Evolutionary conservation across 1,284 basidiomycete species (phyloP).

Genomic region (Cystobasidium sp.): DNA sequence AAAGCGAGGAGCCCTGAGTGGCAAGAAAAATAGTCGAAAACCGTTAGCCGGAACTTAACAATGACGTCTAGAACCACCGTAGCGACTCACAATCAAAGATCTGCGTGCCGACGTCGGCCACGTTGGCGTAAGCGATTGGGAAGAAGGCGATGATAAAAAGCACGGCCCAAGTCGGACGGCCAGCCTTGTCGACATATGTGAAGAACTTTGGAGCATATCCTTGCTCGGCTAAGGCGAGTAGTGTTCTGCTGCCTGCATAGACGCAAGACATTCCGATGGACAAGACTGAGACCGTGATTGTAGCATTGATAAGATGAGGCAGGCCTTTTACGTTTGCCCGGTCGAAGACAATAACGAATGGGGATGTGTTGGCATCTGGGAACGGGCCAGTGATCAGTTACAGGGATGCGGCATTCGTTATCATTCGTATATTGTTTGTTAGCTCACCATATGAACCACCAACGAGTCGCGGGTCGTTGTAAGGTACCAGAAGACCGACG

Average conservation of each 20-base stretch:
- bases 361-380: slow-evolving; percentile 59
- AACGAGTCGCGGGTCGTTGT: slow-evolving; percentile 44
- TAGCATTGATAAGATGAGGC: slow-evolving; percentile 61
- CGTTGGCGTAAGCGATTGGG: slow-evolving; percentile 58
- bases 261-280: slow-evolving; percentile 58
- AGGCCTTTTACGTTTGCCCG: slow-evolving; percentile 59
- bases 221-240: slow-evolving; percentile 53
- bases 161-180: slow-evolving; percentile 60
- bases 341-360: slow-evolving; percentile 61
- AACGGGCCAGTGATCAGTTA: neutral
- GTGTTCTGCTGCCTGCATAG: slow-evolving; percentile 57
- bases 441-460: slow-evolving; percentile 53
- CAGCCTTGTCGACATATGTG: slow-evolving; percentile 61
- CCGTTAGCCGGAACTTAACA: no score
- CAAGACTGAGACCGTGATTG: slow-evolving; percentile 58
- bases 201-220: slow-evolving; percentile 59
- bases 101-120: slow-evolving; percentile 45
- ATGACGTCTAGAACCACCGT: no score
- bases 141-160: slow-evolving; percentile 56
- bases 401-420: slow-evolving; percentile 48
- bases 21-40: no score
- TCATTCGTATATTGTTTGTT: neutral
- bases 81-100: slow-evolving; percentile 55
- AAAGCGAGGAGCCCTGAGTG: slow-evolving; percentile 60
- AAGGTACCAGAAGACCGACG: slow-evolving; percentile 63